Evolutionary conservation across 805 yeast species (phyloP).

Genomic region (Ogataea paraovalis): DNA sequence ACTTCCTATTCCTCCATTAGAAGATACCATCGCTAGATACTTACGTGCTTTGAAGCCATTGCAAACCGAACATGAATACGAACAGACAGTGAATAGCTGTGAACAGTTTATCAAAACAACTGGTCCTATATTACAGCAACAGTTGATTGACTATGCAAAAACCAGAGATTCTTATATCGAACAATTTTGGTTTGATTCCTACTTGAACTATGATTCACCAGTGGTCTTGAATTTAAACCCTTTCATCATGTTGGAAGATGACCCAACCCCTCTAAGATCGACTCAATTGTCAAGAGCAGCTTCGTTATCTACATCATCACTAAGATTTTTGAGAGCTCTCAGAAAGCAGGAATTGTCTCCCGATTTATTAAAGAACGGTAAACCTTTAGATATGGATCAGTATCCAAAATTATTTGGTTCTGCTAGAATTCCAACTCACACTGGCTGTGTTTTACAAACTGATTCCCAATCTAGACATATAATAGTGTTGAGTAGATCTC

Average conservation of each 20-base stretch:
- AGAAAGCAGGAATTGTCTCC: constrained; percentile 70
- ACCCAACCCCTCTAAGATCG: constrained; percentile 67
- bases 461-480: constrained; percentile 75
- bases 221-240: constrained; percentile 92
- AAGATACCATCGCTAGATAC: constrained; percentile 63
- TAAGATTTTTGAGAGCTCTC: constrained; percentile 76
- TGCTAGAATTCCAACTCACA: constrained; percentile 75
- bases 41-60: constrained; percentile 68
- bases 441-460: constrained; percentile 83
- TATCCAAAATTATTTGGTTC: constrained; percentile 84
- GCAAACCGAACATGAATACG: constrained; percentile 73
- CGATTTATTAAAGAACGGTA: constrained; percentile 59
- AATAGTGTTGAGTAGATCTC: constrained; percentile 77
- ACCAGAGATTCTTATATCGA: constrained; percentile 79
- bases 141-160: constrained; percentile 57
- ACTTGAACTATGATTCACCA: constrained; percentile 80
- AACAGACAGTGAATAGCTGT: constrained; percentile 56
- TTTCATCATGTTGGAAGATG: constrained; percentile 85
- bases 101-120: constrained; percentile 48
- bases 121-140: constrained; percentile 58
- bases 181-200: constrained; percentile 92
- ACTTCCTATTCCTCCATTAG: constrained; percentile 77
- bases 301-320: constrained; percentile 66
- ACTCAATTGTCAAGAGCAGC: constrained; percentile 80
- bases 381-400: constrained; percentile 85